Percentiles rank a stretch among this genome's conserved stretches.
Conservation (phyloP, 2,329 filamentous ascomycete species). For the Sporothrix luriei region DNA sequence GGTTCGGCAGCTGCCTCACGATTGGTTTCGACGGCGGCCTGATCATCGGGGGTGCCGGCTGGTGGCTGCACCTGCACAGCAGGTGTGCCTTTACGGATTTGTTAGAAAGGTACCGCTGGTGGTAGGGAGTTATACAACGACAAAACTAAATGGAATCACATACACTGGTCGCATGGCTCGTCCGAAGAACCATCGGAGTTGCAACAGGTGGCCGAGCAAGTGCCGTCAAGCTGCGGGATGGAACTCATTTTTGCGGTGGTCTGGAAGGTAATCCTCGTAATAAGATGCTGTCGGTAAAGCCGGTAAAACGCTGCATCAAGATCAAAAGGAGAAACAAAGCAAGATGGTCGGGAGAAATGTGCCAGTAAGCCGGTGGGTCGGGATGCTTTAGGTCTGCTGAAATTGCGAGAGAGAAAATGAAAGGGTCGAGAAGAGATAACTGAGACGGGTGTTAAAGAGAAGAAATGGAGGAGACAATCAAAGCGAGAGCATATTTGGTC, state of each 20-base stretch:
- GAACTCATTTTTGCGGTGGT: neutral
- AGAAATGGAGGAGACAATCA: neutral
- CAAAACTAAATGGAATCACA: neutral
- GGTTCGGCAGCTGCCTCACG: neutral
- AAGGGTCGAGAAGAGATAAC: neutral
- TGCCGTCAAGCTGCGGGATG: slow-evolving; percentile 29
- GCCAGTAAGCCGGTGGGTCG: neutral
- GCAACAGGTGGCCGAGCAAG: slow-evolving; percentile 25
- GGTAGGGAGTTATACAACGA: neutral
- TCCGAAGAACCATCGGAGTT: slow-evolving; percentile 23
- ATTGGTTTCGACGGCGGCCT: neutral
- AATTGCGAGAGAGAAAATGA: slow-evolving; percentile 8
- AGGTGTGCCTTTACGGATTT: neutral
- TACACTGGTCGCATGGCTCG: slow-evolving; percentile 12
- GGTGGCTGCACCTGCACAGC: neutral
- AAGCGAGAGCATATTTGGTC: no score
- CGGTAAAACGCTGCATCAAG: neutral
- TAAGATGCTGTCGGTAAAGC: neutral
- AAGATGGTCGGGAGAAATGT: neutral
- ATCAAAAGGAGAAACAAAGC: neutral
- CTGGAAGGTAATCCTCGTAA: neutral
- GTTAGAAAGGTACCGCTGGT: neutral
- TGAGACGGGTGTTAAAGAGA: neutral
- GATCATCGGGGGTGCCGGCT: neutral
- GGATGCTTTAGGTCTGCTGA: neutral